These are phyloP conservation scores for Amanita pseudoporphyria DNA, from an alignment of 768 basidiomycete species.

Conservation along the genomic window DNA sequence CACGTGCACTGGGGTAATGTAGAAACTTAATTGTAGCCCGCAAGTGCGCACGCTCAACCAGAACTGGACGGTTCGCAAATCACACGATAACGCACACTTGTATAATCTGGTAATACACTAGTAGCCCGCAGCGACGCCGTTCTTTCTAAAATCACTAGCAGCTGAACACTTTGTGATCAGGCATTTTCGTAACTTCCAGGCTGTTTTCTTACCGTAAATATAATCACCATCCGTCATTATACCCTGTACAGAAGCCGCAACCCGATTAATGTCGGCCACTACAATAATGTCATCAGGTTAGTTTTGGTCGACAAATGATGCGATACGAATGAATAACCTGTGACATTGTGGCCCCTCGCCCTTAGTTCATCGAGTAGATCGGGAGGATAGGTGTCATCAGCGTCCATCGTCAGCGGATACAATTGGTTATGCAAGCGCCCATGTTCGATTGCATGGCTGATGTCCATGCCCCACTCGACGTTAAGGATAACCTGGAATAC, in stretches of 20 bases:
- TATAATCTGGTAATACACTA: too few species aligned
- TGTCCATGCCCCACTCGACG: slow-evolving; percentile 73
- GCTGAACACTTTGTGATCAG: slow-evolving; percentile 29
- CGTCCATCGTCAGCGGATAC: slow-evolving; percentile 51
- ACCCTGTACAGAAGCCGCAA: slow-evolving; percentile 69
- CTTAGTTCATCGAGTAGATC: slow-evolving; percentile 47
- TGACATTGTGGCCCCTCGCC: slow-evolving; percentile 61
- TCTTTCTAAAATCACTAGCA: slow-evolving; percentile 87
- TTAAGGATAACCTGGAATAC: slow-evolving; percentile 75
- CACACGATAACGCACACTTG: too few species aligned
- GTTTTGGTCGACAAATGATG: not conserved
- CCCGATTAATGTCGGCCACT: slow-evolving; percentile 62
- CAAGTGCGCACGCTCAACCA: too few species aligned
- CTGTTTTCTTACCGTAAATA: slow-evolving; percentile 47
- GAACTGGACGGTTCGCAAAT: too few species aligned
- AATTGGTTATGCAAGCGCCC: slow-evolving; percentile 84
- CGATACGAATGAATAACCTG: slow-evolving; percentile 27
- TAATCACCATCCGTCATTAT: slow-evolving; percentile 41
- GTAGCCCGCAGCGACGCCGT: slow-evolving; percentile 87
- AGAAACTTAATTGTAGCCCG: too few species aligned
- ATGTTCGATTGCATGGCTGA: slow-evolving; percentile 74
- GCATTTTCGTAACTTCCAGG: slow-evolving; percentile 34
- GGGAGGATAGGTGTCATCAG: slow-evolving; percentile 51
- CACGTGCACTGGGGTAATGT: too few species aligned
- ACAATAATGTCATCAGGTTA: slow-evolving; percentile 1